Conservation (phyloP, 176 grass and related monocot species). For the Phyllostachys edulis region DNA sequence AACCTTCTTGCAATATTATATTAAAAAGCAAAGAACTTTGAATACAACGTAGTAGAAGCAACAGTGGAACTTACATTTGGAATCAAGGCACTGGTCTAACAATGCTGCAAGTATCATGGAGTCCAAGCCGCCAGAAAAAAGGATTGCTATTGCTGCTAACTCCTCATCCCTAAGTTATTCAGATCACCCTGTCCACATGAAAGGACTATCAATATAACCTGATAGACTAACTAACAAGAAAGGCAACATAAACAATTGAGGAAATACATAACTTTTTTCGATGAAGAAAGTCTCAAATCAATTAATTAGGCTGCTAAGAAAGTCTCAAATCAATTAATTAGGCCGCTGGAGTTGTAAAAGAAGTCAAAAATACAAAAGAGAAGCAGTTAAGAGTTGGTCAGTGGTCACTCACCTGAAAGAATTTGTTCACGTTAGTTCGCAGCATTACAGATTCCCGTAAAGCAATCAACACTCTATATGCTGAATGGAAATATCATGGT, state of each 20-base stretch:
- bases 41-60: too few species aligned
- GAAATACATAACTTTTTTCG: neutral
- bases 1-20: too few species aligned
- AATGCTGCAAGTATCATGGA: too few species aligned
- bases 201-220: too few species aligned
- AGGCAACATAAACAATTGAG: conserved; percentile 5
- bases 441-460: conserved; percentile 79
- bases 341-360: neutral
- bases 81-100: too few species aligned
- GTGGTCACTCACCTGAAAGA: conserved; percentile 57
- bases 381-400: conserved; percentile 3
- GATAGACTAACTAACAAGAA: conserved; percentile 25
- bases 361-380: neutral
- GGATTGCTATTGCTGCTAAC: too few species aligned
- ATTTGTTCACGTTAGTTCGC: conserved; percentile 56
- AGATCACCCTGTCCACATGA: too few species aligned
- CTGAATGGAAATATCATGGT: conserved; percentile 42
- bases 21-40: too few species aligned
- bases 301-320: too few species aligned
- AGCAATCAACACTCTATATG: conserved; percentile 52
- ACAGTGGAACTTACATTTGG: too few species aligned
- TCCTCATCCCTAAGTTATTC: too few species aligned
- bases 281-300: neutral
- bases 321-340: neutral
- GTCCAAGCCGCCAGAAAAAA: too few species aligned